These are phyloP conservation scores for Penicillium antarcticum DNA, from an alignment of 495 filamentous ascomycete species.

Conservation along the genomic window DNA sequence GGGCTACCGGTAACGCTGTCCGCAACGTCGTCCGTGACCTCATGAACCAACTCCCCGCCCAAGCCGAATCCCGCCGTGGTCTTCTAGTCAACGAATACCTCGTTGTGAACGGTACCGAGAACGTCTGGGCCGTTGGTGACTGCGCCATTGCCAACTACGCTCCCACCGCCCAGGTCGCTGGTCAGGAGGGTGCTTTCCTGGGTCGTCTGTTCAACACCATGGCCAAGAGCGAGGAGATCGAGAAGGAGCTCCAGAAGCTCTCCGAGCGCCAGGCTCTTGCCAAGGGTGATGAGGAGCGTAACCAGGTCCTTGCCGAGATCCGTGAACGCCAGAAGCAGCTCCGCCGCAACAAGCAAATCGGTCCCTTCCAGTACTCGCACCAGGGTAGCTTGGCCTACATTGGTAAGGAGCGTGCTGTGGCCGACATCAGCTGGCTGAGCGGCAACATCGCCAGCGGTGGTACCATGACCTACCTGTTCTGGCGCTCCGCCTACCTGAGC, in stretches of 20 bases:
- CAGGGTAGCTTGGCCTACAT: constrained; percentile 97
- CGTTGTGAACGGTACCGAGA: constrained; percentile 92
- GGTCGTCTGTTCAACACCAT: constrained; percentile 97
- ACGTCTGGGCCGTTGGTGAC: constrained; percentile 90
- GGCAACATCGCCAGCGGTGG: constrained; percentile 90
- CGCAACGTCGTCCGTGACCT: constrained; percentile 85
- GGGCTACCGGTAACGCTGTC: constrained; percentile 96
- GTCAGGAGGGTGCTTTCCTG: constrained; percentile 94
- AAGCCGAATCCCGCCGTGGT: constrained; percentile 91
- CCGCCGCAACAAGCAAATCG: constrained; percentile 84
- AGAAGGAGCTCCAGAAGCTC: constrained; percentile 62
- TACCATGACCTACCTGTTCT: constrained; percentile 85
- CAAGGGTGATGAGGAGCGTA: constrained; percentile 52
- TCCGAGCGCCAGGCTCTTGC: constrained; percentile 63
- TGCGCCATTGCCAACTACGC: constrained; percentile 96
- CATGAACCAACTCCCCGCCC: constrained; percentile 86
- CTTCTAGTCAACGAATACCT: constrained; percentile 97
- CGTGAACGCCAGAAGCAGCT: constrained; percentile 81
- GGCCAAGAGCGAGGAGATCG: constrained; percentile 82
- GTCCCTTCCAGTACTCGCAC: constrained; percentile 96
- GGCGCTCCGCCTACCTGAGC: constrained; percentile 94
- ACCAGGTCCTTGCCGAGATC: constrained; percentile 64
- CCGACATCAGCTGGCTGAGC: constrained; percentile 95
- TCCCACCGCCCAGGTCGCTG: constrained; percentile 93
- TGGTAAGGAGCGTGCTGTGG: constrained; percentile 94